Base-by-base conservation (phyloP, 1,139 yeast species). In the Nakaseomyces uthaithaninus region DNA sequence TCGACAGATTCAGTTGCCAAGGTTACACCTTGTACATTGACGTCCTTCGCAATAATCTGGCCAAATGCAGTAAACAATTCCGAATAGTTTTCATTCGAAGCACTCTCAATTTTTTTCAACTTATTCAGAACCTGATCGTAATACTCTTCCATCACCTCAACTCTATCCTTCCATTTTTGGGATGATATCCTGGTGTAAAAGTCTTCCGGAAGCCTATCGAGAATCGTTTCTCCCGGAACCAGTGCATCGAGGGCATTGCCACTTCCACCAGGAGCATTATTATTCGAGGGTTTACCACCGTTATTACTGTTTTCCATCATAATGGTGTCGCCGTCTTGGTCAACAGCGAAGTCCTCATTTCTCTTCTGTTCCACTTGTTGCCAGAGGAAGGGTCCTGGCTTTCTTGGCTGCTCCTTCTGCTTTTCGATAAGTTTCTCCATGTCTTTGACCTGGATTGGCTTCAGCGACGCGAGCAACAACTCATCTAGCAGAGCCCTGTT, bases 391-490 rank as follows among this genome's bases (percentile, higher is more conserved):
- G 15, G 17, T 4, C 16, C 25, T 8, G 12, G 10, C 2, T 18
- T 22, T 27, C 27, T 17, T 19, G 36, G 20, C 14, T 33, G 38
- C 23, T 42, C 31, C 17, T 22, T 35, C 20, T 18, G 16, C 70
- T 37, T 67, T 26, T 72, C 81, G 60, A 91, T 86, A 15, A 72
- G 78, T 30, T 75, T 74, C 3, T 77, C 71, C 44, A 93, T 69
- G 53, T 91, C 98, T 51, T 81, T 84, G 60, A 86, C 93, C 60
- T 91, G 97, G 11, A 87, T 86, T 0, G 96, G 95, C 57, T 91
- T 91, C 59, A 91, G 68, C 24, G 77, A 78, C 2, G 81, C 75
- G 44, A 87, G 74, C 31, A 87, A 63, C 0, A 77, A 59, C 11
- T 72, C 68, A 39, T 77, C 76, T 38, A 86, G 66, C 4, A 57